A percentile compares a stretch with the other conserved stretches of the same genome.
Evolutionary conservation across 176 grass and related monocot genomes (phyloP).

Genomic region (Zea mays): DNA sequence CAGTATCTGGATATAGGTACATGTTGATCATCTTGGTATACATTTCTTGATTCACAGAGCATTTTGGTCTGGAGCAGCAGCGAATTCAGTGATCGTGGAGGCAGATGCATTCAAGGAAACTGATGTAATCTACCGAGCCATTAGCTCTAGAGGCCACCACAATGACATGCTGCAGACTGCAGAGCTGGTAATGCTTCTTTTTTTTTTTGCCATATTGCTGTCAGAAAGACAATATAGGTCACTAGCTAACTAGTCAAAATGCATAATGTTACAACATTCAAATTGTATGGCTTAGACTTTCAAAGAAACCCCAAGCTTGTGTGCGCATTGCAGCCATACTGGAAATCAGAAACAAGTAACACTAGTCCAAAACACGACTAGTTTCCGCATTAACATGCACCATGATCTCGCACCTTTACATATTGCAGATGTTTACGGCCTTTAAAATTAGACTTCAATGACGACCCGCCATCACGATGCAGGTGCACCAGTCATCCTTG

Average conservation of each 20-base stretch:
- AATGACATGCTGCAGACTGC: constrained; percentile 88
- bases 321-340: background rate
- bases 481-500: constrained; percentile 96
- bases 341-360: constrained; percentile 4
- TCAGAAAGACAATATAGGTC: background rate
- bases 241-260: constrained; percentile 14
- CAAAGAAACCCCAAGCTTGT: background rate
- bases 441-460: background rate
- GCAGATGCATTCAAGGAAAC: constrained; percentile 95
- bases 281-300: background rate
- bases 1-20: background rate
- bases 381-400: background rate
- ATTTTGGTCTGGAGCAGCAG: constrained; percentile 75
- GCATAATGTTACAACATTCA: background rate
- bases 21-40: constrained; percentile 5
- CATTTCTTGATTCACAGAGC: constrained; percentile 49
- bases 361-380: background rate
- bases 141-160: constrained; percentile 92
- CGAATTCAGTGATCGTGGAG: constrained; percentile 84
- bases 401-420: background rate
- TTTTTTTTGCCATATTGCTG: background rate
- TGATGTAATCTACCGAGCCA: constrained; percentile 75
- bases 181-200: constrained; percentile 60
- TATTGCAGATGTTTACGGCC: background rate
- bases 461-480: constrained; percentile 14